Evolutionary conservation across 768 basidiomycete genomes (phyloP).

Genomic region (Boletellus emodensis): DNA sequence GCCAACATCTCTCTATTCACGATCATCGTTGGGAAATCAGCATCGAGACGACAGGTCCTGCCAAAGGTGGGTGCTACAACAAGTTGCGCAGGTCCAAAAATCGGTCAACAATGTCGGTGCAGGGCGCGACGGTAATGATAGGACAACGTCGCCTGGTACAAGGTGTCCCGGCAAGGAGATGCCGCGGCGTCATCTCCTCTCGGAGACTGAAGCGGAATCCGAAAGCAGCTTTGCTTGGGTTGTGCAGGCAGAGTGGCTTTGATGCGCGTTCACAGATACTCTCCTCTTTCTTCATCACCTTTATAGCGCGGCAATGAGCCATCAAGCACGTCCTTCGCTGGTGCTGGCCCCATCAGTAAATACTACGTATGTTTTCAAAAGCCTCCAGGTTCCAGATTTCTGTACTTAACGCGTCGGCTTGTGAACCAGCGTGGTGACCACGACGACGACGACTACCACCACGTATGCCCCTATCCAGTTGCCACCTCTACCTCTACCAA

Average conservation of each 20-base stretch:
- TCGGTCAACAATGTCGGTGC: no score
- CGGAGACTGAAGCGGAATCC: conserved; percentile 23
- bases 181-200: conserved; percentile 10
- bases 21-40: no score
- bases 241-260: conserved; percentile 33
- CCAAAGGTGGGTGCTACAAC: no score
- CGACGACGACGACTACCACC: conserved; percentile 80
- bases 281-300: conserved; percentile 23
- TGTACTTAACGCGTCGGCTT: conserved; percentile 21
- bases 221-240: conserved; percentile 27
- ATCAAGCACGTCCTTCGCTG: conserved; percentile 60
- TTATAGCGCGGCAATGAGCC: conserved; percentile 49
- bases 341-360: conserved; percentile 78
- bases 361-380: conserved; percentile 58
- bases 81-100: no score
- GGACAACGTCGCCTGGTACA: no score
- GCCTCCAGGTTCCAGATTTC: neutral
- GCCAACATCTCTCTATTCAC: no score
- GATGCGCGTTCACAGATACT: conserved; percentile 27
- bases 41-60: no score
- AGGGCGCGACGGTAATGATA: no score
- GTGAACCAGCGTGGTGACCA: conserved; percentile 70
- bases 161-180: conserved; percentile 15
- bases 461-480: conserved; percentile 85
- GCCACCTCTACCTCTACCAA: conserved; percentile 67